Conservation (phyloP, 1,139 yeast species). For the Candida smagusa region DNA sequence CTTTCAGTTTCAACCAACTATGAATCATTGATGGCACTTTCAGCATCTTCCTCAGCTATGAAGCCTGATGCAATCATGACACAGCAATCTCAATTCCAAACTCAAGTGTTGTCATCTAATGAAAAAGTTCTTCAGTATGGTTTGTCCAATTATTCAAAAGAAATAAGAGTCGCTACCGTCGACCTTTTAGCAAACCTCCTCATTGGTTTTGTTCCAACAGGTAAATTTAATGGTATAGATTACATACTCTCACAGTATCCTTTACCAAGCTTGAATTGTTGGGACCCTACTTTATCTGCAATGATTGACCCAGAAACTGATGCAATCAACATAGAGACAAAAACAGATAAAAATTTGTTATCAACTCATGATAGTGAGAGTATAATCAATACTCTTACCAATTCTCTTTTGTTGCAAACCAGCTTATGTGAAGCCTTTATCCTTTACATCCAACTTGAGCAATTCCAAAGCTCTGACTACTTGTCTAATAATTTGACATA, state of each 20-base stretch:
- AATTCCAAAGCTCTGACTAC: slow-evolving; percentile 39
- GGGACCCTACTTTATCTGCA: slow-evolving; percentile 22
- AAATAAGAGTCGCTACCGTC: slow-evolving; percentile 37
- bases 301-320: slow-evolving; percentile 18
- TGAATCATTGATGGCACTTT: slow-evolving; percentile 33
- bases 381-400: slow-evolving; percentile 20
- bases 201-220: slow-evolving; percentile 38
- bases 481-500: slow-evolving; percentile 26
- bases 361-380: slow-evolving; percentile 26
- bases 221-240: slow-evolving; percentile 35
- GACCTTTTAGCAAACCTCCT: slow-evolving; percentile 36
- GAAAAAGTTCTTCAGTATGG: slow-evolving; percentile 32
- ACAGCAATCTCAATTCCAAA: slow-evolving; percentile 40
- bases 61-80: slow-evolving; percentile 44
- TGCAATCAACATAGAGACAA: slow-evolving; percentile 12
- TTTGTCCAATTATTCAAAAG: slow-evolving; percentile 31
- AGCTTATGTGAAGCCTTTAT: slow-evolving; percentile 35
- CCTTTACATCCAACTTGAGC: slow-evolving; percentile 41
- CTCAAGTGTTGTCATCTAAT: slow-evolving; percentile 24
- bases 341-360: slow-evolving; percentile 22
- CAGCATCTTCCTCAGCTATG: slow-evolving; percentile 38
- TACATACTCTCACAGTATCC: slow-evolving; percentile 31
- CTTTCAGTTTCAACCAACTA: slow-evolving; percentile 36
- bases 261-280: slow-evolving; percentile 22
- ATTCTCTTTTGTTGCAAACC: slow-evolving; percentile 24